A percentile compares a stretch with the other conserved stretches of the same genome.
These are phyloP conservation scores for Ophiocordyceps polyrhachis-furcata DNA, from an alignment of 2,329 filamentous ascomycete species.

Conservation along the genomic window DNA sequence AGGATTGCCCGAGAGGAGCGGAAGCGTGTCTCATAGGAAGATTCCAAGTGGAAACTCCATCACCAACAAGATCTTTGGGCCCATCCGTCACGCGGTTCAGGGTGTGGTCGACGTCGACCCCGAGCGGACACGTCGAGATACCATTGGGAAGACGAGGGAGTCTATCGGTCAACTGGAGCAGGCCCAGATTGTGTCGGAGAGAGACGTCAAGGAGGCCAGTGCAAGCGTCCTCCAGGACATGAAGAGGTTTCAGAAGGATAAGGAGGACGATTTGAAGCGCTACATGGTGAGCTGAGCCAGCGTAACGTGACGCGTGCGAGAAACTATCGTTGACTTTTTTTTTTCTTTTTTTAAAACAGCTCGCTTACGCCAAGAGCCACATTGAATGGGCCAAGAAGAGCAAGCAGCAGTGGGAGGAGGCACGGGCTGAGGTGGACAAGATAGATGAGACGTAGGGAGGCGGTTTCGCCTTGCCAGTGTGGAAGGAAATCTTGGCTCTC, in stretches of 20 bases:
- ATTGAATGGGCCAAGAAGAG: conserved; percentile 86
- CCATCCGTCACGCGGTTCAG: conserved; percentile 86
- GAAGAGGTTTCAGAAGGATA: conserved; percentile 83
- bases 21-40: conserved; percentile 47
- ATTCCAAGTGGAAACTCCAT: conserved; percentile 76
- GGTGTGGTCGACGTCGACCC: conserved; percentile 94
- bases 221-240: conserved; percentile 74
- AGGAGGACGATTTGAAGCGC: conserved; percentile 79
- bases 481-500: neutral
- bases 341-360: conserved; percentile 26
- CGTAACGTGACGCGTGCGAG: neutral
- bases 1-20: conserved; percentile 39
- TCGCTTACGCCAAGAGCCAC: conserved; percentile 82
- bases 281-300: conserved; percentile 62
- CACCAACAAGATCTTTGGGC: conserved; percentile 83
- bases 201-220: conserved; percentile 88
- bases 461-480: neutral
- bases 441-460: conserved; percentile 43
- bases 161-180: conserved; percentile 74
- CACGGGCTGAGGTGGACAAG: conserved; percentile 70
- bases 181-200: conserved; percentile 70
- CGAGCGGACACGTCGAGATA: conserved; percentile 76
- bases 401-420: conserved; percentile 84
- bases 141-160: conserved; percentile 90
- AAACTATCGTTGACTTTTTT: conserved; percentile 6